phyloP scores from a whole-genome alignment of 2,329 filamentous ascomycete species.

The Harringtonia lauricola region DNA sequence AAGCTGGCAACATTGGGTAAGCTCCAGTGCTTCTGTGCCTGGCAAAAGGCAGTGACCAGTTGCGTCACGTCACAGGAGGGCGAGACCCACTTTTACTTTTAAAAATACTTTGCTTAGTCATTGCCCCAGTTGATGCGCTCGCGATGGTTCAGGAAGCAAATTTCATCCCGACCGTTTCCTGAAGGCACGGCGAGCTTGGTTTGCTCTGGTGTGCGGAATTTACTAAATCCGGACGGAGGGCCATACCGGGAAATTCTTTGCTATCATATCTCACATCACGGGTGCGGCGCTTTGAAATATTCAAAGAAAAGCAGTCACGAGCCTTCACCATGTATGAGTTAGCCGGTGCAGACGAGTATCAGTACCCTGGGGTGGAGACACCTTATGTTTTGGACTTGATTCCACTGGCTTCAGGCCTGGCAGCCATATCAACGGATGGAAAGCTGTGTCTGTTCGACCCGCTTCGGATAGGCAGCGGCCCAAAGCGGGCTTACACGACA shows the following conservation, averaged over 20 bases:
- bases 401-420: conserved; percentile 39
- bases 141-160: not conserved
- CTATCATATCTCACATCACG: too few species aligned
- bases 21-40: not conserved
- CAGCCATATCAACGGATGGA: conserved; percentile 60
- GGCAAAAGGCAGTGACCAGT: not conserved
- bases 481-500: conserved; percentile 34
- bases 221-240: too few species aligned
- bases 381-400: conserved; percentile 48
- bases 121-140: too few species aligned
- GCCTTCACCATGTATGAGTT: conserved; percentile 29
- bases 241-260: too few species aligned
- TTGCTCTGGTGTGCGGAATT: too few species aligned
- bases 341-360: conserved; percentile 25
- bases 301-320: not conserved
- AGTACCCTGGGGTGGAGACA: conserved; percentile 25
- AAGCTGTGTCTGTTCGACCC: conserved; percentile 56
- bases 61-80: not conserved
- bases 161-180: too few species aligned
- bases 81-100: not conserved
- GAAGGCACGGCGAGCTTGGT: not conserved
- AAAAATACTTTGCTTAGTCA: too few species aligned
- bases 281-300: too few species aligned
- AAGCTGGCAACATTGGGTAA: conserved; percentile 2
- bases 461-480: conserved; percentile 37